Evolutionary conservation across 1,284 basidiomycete genomes (phyloP).

Genomic region (Cerrena zonata): DNA sequence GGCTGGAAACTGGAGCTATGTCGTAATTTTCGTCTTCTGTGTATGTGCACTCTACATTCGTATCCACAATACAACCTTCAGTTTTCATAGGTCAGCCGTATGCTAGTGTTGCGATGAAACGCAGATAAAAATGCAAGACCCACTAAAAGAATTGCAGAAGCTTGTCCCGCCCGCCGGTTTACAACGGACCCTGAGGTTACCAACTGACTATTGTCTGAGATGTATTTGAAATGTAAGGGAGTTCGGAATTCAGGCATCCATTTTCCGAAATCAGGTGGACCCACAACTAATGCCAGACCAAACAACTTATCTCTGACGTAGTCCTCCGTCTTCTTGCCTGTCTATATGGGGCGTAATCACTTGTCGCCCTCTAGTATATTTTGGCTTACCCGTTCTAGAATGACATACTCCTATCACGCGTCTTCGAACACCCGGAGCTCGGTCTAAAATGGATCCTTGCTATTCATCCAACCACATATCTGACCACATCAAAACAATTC

Average conservation of each 20-base stretch:
- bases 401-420: not conserved
- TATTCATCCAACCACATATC: not conserved
- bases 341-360: not conserved
- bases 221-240: not conserved
- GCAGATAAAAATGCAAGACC: too few relatives aligned
- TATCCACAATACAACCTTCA: too few relatives aligned
- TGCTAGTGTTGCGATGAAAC: too few relatives aligned
- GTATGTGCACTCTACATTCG: too few relatives aligned
- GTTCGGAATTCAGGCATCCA: not conserved
- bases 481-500: not conserved
- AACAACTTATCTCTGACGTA: not conserved
- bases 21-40: not conserved
- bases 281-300: not conserved
- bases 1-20: conserved; percentile 30
- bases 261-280: not conserved
- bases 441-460: not conserved
- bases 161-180: too few relatives aligned
- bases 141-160: too few relatives aligned
- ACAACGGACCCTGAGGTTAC: not conserved
- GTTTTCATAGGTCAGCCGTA: too few relatives aligned
- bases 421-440: not conserved
- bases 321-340: too few relatives aligned
- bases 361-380: not conserved
- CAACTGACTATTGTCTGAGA: too few relatives aligned
- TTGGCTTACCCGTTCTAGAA: not conserved